These are phyloP conservation scores for Mercurialis annua DNA, from an alignment of 345 rosid species.

Conservation along the genomic window DNA sequence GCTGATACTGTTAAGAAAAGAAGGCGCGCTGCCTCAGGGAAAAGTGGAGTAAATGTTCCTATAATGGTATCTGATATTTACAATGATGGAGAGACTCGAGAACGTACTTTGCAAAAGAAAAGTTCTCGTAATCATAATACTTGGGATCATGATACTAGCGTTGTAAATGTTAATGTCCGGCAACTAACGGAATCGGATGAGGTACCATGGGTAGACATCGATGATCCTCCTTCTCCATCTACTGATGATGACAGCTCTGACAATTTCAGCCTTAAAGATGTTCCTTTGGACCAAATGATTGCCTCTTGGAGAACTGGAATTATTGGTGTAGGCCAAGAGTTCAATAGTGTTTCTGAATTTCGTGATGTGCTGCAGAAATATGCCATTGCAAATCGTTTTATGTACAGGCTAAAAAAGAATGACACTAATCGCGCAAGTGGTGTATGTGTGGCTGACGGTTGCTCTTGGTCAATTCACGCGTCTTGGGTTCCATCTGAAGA, in stretches of 20 bases:
- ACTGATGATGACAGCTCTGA: slow-evolving; percentile 11
- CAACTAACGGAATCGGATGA: slow-evolving; percentile 20
- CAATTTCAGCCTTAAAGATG: slow-evolving; percentile 18
- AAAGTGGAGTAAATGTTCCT: slow-evolving; percentile 35
- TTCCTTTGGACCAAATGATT: slow-evolving; percentile 42
- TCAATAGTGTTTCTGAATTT: slow-evolving; percentile 65
- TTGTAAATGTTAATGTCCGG: slow-evolving; percentile 34
- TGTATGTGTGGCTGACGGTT: slow-evolving; percentile 57
- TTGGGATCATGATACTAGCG: slow-evolving; percentile 4
- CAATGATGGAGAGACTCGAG: slow-evolving; percentile 33
- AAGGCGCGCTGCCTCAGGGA: slow-evolving; percentile 59
- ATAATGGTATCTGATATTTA: slow-evolving; percentile 31
- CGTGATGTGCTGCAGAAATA: slow-evolving; percentile 82
- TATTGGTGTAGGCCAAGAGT: slow-evolving; percentile 88
- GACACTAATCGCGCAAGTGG: slow-evolving; percentile 80
- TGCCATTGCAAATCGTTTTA: slow-evolving; percentile 79
- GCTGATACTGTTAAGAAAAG: slow-evolving; percentile 79
- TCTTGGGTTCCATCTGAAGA: slow-evolving; percentile 77
- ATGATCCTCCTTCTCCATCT: slow-evolving; percentile 10
- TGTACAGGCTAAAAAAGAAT: slow-evolving; percentile 72
- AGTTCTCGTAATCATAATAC: slow-evolving; percentile 23
- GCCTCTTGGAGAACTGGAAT: slow-evolving; percentile 79
- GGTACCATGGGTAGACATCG: slow-evolving; percentile 16
- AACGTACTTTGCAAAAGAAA: slow-evolving; percentile 32
- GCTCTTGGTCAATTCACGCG: slow-evolving; percentile 71